Evolutionary conservation across 768 basidiomycete species (phyloP).

Genomic region (Termitomyces sp.): DNA sequence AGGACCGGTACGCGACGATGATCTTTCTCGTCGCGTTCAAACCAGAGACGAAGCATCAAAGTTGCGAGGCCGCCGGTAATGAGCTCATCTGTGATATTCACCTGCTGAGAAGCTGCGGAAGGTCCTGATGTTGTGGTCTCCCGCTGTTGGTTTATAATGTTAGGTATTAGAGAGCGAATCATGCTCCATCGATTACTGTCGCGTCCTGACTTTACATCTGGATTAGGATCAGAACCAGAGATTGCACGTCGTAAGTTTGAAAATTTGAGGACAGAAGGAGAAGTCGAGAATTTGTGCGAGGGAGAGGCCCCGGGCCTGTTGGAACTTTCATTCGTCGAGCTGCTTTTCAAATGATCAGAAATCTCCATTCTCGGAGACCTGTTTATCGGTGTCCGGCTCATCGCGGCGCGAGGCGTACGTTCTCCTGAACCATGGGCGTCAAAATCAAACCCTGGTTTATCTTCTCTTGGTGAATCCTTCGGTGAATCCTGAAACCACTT

Average conservation of each 20-base stretch:
- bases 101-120: constrained; percentile 45
- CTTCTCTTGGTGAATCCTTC: constrained; percentile 47
- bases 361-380: constrained; percentile 1
- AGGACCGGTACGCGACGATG: constrained; percentile 75
- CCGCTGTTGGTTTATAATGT: constrained; percentile 34
- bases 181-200: constrained; percentile 50
- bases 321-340: constrained; percentile 6
- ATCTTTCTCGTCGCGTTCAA: constrained; percentile 84
- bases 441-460: constrained; percentile 31
- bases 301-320: constrained; percentile 1
- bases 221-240: constrained; percentile 24
- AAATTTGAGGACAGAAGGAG: constrained; percentile 10
- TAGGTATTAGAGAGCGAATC: constrained; percentile 62
- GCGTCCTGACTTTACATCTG: constrained; percentile 22
- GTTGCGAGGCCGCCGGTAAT: constrained; percentile 76
- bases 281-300: constrained; percentile 7
- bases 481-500: constrained; percentile 53
- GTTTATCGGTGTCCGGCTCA: neutral
- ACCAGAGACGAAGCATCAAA: constrained; percentile 76
- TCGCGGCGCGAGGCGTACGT: neutral
- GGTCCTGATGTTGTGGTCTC: constrained; percentile 30
- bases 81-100: constrained; percentile 80
- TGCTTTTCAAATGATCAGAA: constrained; percentile 1
- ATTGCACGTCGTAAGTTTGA: constrained; percentile 20
- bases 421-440: neutral